These are phyloP conservation scores for Acer saccharum DNA, from an alignment of 345 rosid species.

Conservation along the genomic window DNA sequence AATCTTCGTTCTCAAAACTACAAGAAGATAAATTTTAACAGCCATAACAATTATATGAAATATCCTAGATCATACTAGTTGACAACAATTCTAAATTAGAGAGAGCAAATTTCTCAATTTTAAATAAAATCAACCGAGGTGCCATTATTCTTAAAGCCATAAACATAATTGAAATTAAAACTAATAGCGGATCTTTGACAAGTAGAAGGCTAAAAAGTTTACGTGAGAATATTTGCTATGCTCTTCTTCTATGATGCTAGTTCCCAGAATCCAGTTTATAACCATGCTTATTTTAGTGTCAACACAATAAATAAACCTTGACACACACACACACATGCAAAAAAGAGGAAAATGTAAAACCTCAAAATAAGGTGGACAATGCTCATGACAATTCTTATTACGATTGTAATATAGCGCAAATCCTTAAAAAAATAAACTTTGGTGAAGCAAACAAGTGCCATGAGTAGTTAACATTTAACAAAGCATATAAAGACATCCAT, in stretches of 20 bases:
- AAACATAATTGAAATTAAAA: background rate
- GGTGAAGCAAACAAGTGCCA: background rate
- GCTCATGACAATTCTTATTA: background rate
- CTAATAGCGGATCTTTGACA: background rate
- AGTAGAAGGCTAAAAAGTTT: background rate
- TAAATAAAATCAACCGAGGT: background rate
- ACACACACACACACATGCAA: background rate
- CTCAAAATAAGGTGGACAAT: background rate
- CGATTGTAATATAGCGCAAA: background rate
- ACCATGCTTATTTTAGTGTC: background rate
- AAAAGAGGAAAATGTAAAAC: background rate
- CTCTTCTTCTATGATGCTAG: background rate
- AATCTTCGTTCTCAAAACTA: background rate
- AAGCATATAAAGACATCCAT: background rate
- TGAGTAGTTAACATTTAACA: background rate
- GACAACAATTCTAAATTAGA: background rate
- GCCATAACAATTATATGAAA: background rate
- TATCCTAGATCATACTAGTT: background rate
- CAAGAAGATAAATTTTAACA: background rate
- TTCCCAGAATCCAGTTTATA: background rate
- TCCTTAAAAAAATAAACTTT: background rate
- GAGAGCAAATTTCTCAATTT: background rate
- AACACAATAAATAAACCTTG: background rate
- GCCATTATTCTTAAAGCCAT: background rate
- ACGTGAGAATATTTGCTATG: background rate